Conservation (phyloP, 2,329 filamentous ascomycete species). For the Fusarium nanum region DNA sequence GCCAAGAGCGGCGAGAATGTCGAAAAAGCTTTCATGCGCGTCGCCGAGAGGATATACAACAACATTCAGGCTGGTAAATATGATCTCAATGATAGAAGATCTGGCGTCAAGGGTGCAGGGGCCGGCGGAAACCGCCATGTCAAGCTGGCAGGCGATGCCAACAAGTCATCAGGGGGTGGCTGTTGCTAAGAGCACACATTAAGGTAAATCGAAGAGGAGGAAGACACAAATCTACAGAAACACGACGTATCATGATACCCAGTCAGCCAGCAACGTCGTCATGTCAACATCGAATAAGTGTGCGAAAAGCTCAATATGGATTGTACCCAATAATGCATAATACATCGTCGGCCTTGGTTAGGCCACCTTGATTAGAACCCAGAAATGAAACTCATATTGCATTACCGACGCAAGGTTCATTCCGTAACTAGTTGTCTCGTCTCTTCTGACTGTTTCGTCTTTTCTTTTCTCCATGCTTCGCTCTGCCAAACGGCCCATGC, state of each 20-base stretch:
- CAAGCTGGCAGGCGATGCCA: slow-evolving; percentile 58
- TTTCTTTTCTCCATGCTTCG: slow-evolving; percentile 38
- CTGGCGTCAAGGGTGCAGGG: slow-evolving; percentile 83
- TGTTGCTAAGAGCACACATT: slow-evolving; percentile 58
- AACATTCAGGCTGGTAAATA: slow-evolving; percentile 97
- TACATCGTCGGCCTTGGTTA: slow-evolving; percentile 40
- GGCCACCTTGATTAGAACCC: slow-evolving; percentile 35
- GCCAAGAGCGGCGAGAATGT: slow-evolving; percentile 96
- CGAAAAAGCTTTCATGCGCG: slow-evolving; percentile 90
- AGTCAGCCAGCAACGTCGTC: slow-evolving; percentile 41
- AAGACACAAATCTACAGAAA: slow-evolving; percentile 35
- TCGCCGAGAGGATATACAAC: slow-evolving; percentile 94
- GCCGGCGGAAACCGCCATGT: slow-evolving; percentile 61
- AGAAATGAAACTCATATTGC: slow-evolving; percentile 45
- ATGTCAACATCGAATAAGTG: slow-evolving; percentile 43
- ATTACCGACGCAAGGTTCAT: slow-evolving; percentile 47
- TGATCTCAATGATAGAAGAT: slow-evolving; percentile 91
- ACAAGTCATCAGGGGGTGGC: slow-evolving; percentile 55
- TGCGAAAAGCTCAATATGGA: slow-evolving; percentile 44
- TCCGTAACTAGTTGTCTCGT: slow-evolving; percentile 35
- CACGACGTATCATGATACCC: slow-evolving; percentile 50
- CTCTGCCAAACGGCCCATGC: slow-evolving; percentile 39
- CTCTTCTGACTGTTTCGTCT: slow-evolving; percentile 38
- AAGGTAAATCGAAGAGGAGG: slow-evolving; percentile 20
- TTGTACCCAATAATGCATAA: slow-evolving; percentile 52